Conservation (phyloP, 106 monocot genomes). For the Amphibolis antarctica region DNA sequence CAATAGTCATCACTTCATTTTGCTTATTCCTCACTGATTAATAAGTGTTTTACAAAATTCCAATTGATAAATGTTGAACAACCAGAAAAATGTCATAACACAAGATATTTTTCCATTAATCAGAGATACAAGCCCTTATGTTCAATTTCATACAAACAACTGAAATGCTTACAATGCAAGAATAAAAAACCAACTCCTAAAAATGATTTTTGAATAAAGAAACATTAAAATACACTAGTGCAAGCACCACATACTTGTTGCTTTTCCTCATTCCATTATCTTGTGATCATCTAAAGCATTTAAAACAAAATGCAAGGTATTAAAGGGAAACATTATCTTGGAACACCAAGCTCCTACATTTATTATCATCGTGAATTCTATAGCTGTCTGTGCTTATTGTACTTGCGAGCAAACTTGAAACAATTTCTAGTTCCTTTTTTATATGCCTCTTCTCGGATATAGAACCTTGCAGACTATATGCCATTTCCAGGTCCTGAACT, state of each 20-base stretch:
- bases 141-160: too few species aligned
- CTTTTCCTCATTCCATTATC: background rate
- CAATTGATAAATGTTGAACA: too few species aligned
- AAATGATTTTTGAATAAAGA: background rate
- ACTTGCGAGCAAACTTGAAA: background rate
- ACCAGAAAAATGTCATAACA: too few species aligned
- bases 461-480: constrained; percentile 48
- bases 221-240: background rate
- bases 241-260: background rate
- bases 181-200: background rate
- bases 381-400: background rate
- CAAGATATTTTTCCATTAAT: background rate
- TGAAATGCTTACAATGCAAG: background rate
- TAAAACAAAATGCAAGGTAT: too few species aligned
- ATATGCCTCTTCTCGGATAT: constrained; percentile 50
- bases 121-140: background rate
- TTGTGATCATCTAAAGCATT: background rate
- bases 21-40: too few species aligned
- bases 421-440: constrained; percentile 42
- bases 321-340: constrained; percentile 16
- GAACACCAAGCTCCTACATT: constrained; percentile 5
- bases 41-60: too few species aligned
- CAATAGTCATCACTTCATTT: too few species aligned
- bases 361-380: background rate
- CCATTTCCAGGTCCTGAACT: constrained; percentile 58